Evolutionary conservation across 352 stramenopile genomes (phyloP).

Genomic region (Globisporangium apiculatum): DNA sequence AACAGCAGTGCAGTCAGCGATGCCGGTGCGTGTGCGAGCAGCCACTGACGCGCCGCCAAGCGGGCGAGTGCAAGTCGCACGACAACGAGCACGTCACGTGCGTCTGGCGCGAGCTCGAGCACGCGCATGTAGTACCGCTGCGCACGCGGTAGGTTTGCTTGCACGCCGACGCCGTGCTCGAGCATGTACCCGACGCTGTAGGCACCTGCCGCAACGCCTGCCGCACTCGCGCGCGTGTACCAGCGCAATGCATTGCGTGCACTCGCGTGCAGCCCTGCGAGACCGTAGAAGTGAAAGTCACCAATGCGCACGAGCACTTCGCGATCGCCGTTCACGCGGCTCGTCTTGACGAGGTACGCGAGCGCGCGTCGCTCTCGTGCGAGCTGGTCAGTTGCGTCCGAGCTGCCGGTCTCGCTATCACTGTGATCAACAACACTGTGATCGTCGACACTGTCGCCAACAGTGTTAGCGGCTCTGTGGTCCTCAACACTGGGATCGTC

Average conservation of each 20-base stretch:
- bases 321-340: constrained; percentile 33
- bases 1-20: constrained; percentile 15
- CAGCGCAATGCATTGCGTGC: constrained; percentile 36
- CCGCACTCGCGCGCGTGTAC: constrained; percentile 68
- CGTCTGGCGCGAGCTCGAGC: constrained; percentile 33
- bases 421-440: background rate
- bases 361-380: constrained; percentile 16
- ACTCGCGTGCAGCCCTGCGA: constrained; percentile 29
- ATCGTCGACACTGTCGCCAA: background rate
- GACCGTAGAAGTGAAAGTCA: constrained; percentile 72
- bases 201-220: constrained; percentile 42
- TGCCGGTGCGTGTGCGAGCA: constrained; percentile 13
- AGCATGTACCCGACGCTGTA: constrained; percentile 78
- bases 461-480: too few relatives aligned
- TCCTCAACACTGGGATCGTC: constrained; percentile 3
- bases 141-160: constrained; percentile 38
- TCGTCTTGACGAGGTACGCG: constrained; percentile 30
- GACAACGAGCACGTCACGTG: constrained; percentile 23
- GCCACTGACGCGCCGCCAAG: constrained; percentile 25
- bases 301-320: constrained; percentile 64
- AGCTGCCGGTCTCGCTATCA: background rate
- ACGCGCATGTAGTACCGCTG: constrained; percentile 57
- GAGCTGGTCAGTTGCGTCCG: constrained; percentile 13
- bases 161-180: constrained; percentile 50
- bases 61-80: constrained; percentile 31